Base-by-base conservation (phyloP, 1,284 basidiomycete genomes). In the Boletus mariae region DNA sequence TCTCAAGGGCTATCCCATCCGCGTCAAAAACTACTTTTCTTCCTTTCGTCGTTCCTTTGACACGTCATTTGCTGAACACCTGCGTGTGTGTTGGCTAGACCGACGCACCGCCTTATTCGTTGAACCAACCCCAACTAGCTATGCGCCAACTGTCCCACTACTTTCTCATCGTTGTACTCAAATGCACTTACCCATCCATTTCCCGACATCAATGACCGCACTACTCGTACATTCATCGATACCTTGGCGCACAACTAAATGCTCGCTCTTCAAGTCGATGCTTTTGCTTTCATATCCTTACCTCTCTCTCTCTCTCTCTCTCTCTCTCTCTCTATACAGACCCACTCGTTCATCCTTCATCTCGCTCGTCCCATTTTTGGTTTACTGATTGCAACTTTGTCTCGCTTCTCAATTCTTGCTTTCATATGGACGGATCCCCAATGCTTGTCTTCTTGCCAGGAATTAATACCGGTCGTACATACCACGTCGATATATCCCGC, bases 391-490 rank as follows among this genome's bases (percentile, higher is more conserved):
- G 17, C 52, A 51, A 40, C 20, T 5, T 17, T 26, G n/a, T 26
- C 51, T 55, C 45, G 13, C 34, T 34, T 17, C 38, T 32, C 28
- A 20, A n/a, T 47, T 41, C 34, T 56, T 51, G 49, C 49, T 52
- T 52, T 53, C 42, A 52, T 35, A n/a, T 46, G 35, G 25, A 57
- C 48, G 44, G 52, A 55, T n/a, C 32, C 13, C 15, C 44, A 20
- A 47, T 26, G 10, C 25, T 29, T 38, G n/a, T 50, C 48, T 37
- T 15, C 54, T 53, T 61, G 45, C 52, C 52, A 48, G 52, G 58
- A 52, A 54, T 53, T 51, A 38, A 65, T 63, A 52, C 58, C 45
- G 40, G 49, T 34, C 37, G 45, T 60, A 60, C 47, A 52, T 56
- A 50, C 32, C 45, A 32, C 15, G 44, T 45, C 29, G 44, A 45